These are phyloP conservation scores for Annulohypoxylon maeteangense DNA, from an alignment of 495 filamentous ascomycete genomes.

Conservation along the genomic window DNA sequence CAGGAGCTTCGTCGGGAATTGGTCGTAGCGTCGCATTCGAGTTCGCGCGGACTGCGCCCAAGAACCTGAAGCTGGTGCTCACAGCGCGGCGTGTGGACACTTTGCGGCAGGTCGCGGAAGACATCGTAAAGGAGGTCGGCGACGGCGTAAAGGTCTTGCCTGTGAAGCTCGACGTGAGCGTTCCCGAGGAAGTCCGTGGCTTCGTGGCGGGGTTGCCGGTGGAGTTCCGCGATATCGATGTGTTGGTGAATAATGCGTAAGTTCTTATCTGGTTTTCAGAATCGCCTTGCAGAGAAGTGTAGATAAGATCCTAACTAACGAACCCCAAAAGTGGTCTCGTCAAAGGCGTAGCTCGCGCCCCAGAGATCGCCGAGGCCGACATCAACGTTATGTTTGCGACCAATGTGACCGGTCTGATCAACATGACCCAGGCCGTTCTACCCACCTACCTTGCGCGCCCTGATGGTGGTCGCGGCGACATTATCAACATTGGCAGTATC, in stretches of 20 bases:
- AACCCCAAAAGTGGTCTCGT: constrained; percentile 74
- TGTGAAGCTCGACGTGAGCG: constrained; percentile 87
- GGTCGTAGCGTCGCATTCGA: constrained; percentile 86
- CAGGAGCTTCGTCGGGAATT: constrained; percentile 94
- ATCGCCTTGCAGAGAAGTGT: neutral
- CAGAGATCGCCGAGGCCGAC: constrained; percentile 83
- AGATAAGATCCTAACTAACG: neutral
- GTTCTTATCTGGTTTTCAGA: constrained; percentile 47
- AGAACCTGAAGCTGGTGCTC: constrained; percentile 80
- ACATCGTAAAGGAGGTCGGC: constrained; percentile 83
- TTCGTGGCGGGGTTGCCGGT: constrained; percentile 81
- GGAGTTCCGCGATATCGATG: constrained; percentile 87
- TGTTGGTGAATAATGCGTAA: constrained; percentile 97
- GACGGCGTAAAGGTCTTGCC: constrained; percentile 84
- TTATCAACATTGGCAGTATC: constrained; percentile 97
- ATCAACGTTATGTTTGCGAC: constrained; percentile 89
- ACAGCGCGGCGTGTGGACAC: constrained; percentile 86
- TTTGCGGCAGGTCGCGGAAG: constrained; percentile 76
- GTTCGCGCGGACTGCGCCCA: constrained; percentile 87
- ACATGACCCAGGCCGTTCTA: constrained; percentile 95
- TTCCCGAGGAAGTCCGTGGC: constrained; percentile 74
- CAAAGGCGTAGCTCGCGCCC: constrained; percentile 86
- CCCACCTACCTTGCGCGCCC: constrained; percentile 82
- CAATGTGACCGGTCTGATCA: constrained; percentile 93
- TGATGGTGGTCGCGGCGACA: constrained; percentile 86